Conservation (phyloP, 2,329 filamentous ascomycete species). For the Pyricularia grisea region DNA sequence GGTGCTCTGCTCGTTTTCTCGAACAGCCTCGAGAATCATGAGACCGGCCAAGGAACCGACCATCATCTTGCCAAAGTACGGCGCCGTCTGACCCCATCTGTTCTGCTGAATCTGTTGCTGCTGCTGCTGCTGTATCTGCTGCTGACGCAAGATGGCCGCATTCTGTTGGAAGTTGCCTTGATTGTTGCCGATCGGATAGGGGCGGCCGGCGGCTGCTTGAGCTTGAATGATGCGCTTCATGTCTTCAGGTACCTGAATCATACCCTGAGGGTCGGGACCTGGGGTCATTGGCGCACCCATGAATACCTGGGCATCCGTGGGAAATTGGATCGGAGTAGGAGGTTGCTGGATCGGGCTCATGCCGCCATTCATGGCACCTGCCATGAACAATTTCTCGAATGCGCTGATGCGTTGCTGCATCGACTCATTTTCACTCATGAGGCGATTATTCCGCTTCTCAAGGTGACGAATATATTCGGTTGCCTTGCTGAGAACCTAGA, state of each 20-base stretch:
- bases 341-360: constrained; percentile 46
- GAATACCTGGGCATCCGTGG: constrained; percentile 31
- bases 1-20: constrained; percentile 54
- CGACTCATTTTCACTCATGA: constrained; percentile 70
- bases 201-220: constrained; percentile 43
- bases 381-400: constrained; percentile 71
- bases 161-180: constrained; percentile 27
- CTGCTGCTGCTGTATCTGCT: constrained; percentile 45
- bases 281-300: constrained; percentile 35
- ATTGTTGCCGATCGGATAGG: constrained; percentile 33
- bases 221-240: constrained; percentile 54
- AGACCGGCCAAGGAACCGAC: constrained; percentile 84
- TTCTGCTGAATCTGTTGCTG: constrained; percentile 35
- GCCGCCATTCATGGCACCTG: constrained; percentile 58
- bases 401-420: constrained; percentile 71
- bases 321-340: constrained; percentile 38
- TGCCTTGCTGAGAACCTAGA: constrained; percentile 73
- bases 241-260: constrained; percentile 58
- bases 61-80: constrained; percentile 72
- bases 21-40: constrained; percentile 80
- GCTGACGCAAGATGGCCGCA: constrained; percentile 39
- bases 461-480: constrained; percentile 94
- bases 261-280: constrained; percentile 36
- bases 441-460: constrained; percentile 77
- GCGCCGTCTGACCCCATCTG: constrained; percentile 43